Evolutionary conservation across 106 monocot genomes (phyloP).

Genomic region (Dendrobium officinale): DNA sequence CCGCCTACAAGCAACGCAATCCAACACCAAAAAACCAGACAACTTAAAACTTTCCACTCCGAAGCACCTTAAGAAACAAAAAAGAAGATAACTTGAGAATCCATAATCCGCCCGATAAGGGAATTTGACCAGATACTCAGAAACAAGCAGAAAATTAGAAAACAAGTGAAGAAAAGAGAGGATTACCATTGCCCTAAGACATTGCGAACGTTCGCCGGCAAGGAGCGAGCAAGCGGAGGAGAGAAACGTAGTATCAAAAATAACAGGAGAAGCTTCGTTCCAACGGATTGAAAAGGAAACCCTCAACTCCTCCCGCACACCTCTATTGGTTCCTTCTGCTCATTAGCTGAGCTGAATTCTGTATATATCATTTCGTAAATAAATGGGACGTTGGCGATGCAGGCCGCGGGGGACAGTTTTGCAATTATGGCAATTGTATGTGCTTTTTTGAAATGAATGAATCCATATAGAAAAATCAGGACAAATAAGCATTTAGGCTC

Average conservation of each 20-base stretch:
- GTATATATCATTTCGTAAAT: neutral
- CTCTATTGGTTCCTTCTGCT: neutral
- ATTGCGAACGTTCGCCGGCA: neutral
- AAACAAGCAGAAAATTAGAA: neutral
- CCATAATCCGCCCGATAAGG: neutral
- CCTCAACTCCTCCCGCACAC: neutral
- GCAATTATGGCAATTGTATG: too few relatives aligned
- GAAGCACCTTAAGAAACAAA: neutral
- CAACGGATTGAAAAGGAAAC: conserved; percentile 6
- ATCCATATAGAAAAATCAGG: too few relatives aligned
- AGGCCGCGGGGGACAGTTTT: too few relatives aligned
- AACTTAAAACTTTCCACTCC: neutral
- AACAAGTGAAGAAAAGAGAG: neutral
- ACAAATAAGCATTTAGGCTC: too few relatives aligned
- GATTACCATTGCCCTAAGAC: conserved; percentile 9
- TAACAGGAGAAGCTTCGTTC: conserved; percentile 6
- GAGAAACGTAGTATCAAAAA: neutral
- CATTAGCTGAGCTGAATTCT: neutral
- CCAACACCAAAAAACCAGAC: too few relatives aligned
- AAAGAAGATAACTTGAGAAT: neutral
- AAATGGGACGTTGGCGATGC: neutral
- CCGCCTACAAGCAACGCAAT: neutral
- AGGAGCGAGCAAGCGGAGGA: neutral
- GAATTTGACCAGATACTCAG: neutral
- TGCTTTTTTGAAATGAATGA: too few relatives aligned